These are phyloP conservation scores for Zostera marina DNA, from an alignment of 116 monocot species.

Conservation along the genomic window DNA sequence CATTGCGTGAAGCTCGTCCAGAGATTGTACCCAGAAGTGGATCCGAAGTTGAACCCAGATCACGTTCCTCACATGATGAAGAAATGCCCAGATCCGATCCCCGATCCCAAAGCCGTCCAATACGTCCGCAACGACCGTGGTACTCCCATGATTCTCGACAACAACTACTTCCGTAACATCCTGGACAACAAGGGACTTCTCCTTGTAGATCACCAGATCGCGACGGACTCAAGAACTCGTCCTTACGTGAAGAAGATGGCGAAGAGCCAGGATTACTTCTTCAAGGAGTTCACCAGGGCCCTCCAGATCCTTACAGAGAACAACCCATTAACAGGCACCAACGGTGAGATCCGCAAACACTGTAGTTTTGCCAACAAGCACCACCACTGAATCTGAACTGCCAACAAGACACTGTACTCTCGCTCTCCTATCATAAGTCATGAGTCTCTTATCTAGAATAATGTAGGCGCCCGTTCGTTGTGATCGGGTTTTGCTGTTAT, in stretches of 20 bases:
- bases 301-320: conserved; percentile 62
- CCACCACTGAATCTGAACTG: conserved; percentile 10
- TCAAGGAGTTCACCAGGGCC: conserved; percentile 48
- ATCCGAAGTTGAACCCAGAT: conserved; percentile 54
- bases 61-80: conserved; percentile 79
- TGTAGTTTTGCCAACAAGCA: conserved; percentile 63
- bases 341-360: conserved; percentile 58
- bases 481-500: too few species aligned
- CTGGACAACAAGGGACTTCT: conserved; percentile 74
- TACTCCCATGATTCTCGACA: conserved; percentile 84
- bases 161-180: conserved; percentile 91
- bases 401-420: too few species aligned
- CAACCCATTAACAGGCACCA: conserved; percentile 60
- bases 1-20: conserved; percentile 89
- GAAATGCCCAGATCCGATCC: conserved; percentile 72
- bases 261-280: conserved; percentile 78
- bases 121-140: conserved; percentile 81
- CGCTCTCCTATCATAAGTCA: too few species aligned
- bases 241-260: conserved; percentile 78
- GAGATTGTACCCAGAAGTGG: conserved; percentile 73
- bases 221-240: conserved; percentile 34
- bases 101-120: conserved; percentile 80
- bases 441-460: too few species aligned
- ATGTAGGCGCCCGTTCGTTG: too few species aligned
- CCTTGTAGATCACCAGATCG: conserved; percentile 71